phyloP scores from a whole-genome alignment of 768 basidiomycete species.

The Saitozyma sp. region DNA sequence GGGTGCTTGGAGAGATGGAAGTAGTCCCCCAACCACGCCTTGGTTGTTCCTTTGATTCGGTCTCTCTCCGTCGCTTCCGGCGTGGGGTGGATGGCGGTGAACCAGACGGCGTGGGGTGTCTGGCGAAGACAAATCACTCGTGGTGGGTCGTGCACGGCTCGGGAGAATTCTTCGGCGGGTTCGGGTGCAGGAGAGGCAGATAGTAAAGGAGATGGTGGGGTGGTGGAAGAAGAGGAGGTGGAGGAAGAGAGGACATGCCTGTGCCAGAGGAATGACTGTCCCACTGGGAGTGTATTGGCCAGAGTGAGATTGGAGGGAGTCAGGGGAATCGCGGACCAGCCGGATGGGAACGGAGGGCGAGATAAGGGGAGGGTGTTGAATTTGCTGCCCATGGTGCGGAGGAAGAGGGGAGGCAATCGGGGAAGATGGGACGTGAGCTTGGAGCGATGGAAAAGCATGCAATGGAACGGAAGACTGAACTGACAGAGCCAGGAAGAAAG shows the following conservation, averaged over 20 bases:
- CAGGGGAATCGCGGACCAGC: slow-evolving; percentile 36
- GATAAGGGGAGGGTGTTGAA: too few species aligned
- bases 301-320: slow-evolving; percentile 39
- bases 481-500: too few species aligned
- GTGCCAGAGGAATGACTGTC: slow-evolving; percentile 51
- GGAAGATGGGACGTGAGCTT: too few species aligned
- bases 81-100: slow-evolving; percentile 36
- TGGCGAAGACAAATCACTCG: slow-evolving; percentile 51
- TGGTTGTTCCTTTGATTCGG: slow-evolving; percentile 11
- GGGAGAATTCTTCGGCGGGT: slow-evolving; percentile 47
- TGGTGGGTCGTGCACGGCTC: slow-evolving; percentile 43
- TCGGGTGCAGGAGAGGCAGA: background rate
- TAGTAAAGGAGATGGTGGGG: background rate
- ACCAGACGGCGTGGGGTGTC: slow-evolving; percentile 33
- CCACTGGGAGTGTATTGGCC: slow-evolving; percentile 48
- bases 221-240: background rate
- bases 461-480: too few species aligned
- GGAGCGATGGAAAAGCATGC: too few species aligned
- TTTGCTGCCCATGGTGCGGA: too few species aligned
- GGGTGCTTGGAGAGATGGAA: slow-evolving; percentile 72
- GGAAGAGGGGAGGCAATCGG: too few species aligned
- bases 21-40: slow-evolving; percentile 68
- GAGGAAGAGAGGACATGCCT: slow-evolving; percentile 23
- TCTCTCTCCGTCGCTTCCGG: slow-evolving; percentile 5
- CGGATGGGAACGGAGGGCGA: slow-evolving; percentile 40